Percentiles rank a stretch among this genome's conserved stretches.
Conservation (phyloP, 1,139 yeast species). For the Zygosaccharomyces pseudobailii region DNA sequence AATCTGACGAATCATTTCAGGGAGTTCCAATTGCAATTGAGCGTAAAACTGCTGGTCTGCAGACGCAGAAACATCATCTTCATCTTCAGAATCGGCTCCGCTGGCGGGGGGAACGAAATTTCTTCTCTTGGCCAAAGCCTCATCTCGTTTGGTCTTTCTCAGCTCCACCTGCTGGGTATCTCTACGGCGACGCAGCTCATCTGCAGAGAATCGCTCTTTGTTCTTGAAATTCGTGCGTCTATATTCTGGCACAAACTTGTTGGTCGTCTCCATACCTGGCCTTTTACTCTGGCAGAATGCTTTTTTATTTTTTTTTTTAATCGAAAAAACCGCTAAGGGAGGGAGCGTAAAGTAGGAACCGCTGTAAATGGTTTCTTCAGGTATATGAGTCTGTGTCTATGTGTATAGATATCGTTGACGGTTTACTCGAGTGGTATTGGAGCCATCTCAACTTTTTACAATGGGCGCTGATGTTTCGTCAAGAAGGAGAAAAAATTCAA, state of each 20-base stretch:
- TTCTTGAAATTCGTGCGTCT: slow-evolving; percentile 96
- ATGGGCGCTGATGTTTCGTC: background rate
- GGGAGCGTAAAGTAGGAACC: background rate
- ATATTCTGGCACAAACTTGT: slow-evolving; percentile 92
- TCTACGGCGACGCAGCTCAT: slow-evolving; percentile 95
- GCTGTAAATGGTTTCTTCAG: background rate
- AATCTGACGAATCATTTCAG: slow-evolving; percentile 79
- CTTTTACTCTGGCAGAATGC: background rate
- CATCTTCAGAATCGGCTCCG: slow-evolving; percentile 37
- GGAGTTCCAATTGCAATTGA: slow-evolving; percentile 71
- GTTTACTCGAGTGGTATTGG: background rate
- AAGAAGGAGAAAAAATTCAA: background rate
- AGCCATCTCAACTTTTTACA: background rate
- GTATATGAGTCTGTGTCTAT: background rate
- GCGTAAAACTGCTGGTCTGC: slow-evolving; percentile 39
- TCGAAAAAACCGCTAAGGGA: background rate
- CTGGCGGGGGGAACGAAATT: slow-evolving; percentile 55
- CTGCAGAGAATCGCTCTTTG: slow-evolving; percentile 90
- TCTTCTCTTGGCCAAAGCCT: slow-evolving; percentile 88
- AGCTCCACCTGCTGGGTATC: slow-evolving; percentile 96
- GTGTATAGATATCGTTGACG: background rate
- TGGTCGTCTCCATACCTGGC: slow-evolving; percentile 41
- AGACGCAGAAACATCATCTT: slow-evolving; percentile 41
- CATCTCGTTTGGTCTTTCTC: slow-evolving; percentile 95
- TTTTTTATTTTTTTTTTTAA: too few relatives aligned